Evolutionary conservation across 2,329 filamentous ascomycete species (phyloP), one percentile per base, ranked within the genome.

Genomic region (Colletotrichum cuscutae): DNA sequence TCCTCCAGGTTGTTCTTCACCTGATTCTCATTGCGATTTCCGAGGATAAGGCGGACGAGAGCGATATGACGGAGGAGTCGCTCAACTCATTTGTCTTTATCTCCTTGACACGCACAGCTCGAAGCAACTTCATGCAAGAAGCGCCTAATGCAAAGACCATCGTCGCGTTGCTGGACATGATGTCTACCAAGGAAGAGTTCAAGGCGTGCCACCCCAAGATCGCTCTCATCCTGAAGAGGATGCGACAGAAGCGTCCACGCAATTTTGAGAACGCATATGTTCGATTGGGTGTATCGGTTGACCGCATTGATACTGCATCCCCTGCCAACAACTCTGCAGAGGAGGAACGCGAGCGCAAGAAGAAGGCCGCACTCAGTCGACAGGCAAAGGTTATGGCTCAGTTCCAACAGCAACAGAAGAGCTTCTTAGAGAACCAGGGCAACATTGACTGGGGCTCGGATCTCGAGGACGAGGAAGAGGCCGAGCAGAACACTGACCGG

Each of bases 321-420:
- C 95, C 95, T n/a, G 93, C 93, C 15, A 89, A 86, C 68, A 88
- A 87, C 66, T 87, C 90, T 6, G 90, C 87, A 49, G 92, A 94
- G 72, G 93, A 93, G 76, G 94, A 96, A 78, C 89, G 90, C 19
- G 94, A 96, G 81, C 86, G 91, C 73, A 98, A 96, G 86, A 99
- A 98, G 87, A 93, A 94, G 82, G 94, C 96, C 65, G 97, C 97
- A 0, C 84, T 95, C 53, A 96, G 95, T 77, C 91, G 97, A 26
- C 95, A 98, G 82, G 95, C 95, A 2, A 93, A 91, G 78, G 95
- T 99, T 37, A 98, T 99, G 95, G 97, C 95, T 1, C 95, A 98
- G 79, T 98, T 99, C 83, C 97, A 98, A 81, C 93, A 98, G 80
- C 96, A 99, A 79, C 97, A 98, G 80, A 96, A 97, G 83, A 97